phyloP scores from a whole-genome alignment of 331 rosid genomes.

The Pyrus hybrid region DNA sequence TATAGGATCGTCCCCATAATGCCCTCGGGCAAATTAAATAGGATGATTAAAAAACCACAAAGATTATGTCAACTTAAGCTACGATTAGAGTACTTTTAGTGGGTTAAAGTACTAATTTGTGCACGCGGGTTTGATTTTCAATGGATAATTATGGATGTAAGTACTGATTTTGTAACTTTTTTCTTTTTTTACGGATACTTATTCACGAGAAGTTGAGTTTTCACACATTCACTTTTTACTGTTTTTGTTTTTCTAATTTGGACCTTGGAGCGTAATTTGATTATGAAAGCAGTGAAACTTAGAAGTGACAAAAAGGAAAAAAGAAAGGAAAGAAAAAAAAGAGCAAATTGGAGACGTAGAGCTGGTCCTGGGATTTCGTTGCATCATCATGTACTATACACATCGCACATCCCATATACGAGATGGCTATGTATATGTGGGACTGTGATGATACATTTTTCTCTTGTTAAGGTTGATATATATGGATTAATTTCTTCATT shows the following conservation, averaged over 20 bases:
- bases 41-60: constrained; percentile 28
- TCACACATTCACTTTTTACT: not conserved
- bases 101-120: constrained; percentile 24
- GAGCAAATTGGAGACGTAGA: not conserved
- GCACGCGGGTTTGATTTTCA: constrained; percentile 56
- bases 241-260: not conserved
- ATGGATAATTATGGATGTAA: constrained; percentile 35
- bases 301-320: not conserved
- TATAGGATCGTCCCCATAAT: constrained; percentile 24
- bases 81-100: constrained; percentile 16
- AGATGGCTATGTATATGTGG: not conserved
- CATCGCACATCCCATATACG: not conserved
- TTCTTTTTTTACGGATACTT: constrained; percentile 14
- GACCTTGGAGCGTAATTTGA: not conserved
- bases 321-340: not conserved
- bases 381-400: not conserved
- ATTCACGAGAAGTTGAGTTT: not conserved
- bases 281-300: not conserved
- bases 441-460: not conserved
- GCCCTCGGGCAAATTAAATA: constrained; percentile 38
- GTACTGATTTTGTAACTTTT: constrained; percentile 2
- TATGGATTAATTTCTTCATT: not conserved
- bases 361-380: not conserved
- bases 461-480: not conserved
- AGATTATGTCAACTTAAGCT: constrained; percentile 42